Evolutionary conservation across 2,329 filamentous ascomycete species (phyloP), one percentile per base, ranked within the genome.

Genomic region (Monascus ruber): DNA sequence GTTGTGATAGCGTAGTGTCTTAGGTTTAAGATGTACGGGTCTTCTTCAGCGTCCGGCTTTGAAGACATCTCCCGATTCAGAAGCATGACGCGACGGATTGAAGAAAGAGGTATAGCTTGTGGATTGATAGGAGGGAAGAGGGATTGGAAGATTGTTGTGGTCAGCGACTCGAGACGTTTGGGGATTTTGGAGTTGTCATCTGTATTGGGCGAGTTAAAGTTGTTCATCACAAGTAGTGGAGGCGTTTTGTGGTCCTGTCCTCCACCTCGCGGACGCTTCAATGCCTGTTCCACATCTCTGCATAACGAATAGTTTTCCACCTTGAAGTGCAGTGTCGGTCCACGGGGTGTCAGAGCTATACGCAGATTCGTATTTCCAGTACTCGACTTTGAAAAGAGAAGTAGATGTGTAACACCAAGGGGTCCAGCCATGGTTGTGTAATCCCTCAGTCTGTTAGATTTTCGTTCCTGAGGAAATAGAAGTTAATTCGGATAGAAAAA

Each of bases 211-310:
- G 79, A 81, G 31, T 77, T 76, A 63, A 98, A 94, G 63, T 94
- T 95, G 68, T 98, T 98, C 91, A 98, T 96, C 49, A 98, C 91
- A 34, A 98, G 75, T 65, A 96, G 66, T 45, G 91, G 91, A 5
- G 91, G 80, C 33, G 80, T 86, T 41, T 83, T 72, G 54, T 85
- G 94, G 60, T 94, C 86, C 59, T 89, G 89, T 46, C 83, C 85
- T 35, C 82, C 81, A 35, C 81, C 83, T 56, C 80, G 78, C 6
- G 89, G 86, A 51, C 86, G 83, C 62, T 83, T 86, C 66, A 93
- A 79, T 9, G 85, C 79, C 56, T 79, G 83, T 51, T 83, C 76
- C 3, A 98, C 80, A 60, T 98, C 91, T 62, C 91, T 94, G 64
- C 83, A 85, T 2, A 98, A 72, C 29, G 87, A 94, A 62, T 98